phyloP scores from a whole-genome alignment of 2,329 filamentous ascomycete species.

The Paraphaeosphaeria sporulosa region DNA sequence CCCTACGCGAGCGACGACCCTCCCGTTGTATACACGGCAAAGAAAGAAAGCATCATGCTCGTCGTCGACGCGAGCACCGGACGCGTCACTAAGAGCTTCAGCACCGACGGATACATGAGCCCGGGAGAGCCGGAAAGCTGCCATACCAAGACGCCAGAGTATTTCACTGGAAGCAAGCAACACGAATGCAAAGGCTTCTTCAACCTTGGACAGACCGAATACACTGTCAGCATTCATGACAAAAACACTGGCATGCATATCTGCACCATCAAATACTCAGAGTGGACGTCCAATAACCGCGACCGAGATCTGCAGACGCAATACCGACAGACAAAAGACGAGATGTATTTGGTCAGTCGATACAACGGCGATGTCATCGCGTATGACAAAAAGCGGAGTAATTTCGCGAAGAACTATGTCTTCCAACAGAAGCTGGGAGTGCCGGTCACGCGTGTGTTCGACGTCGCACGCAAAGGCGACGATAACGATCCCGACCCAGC shows the following conservation, averaged over 20 bases:
- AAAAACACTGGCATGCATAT: conserved; percentile 76
- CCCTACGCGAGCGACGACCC: conserved; percentile 77
- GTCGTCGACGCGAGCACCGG: conserved; percentile 89
- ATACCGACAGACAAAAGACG: conserved; percentile 81
- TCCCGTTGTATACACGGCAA: conserved; percentile 85
- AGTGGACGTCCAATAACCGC: conserved; percentile 92
- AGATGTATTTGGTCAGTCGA: conserved; percentile 85
- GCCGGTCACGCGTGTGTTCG: conserved; percentile 87
- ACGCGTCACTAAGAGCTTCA: conserved; percentile 82
- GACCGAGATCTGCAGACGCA: conserved; percentile 88
- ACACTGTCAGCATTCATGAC: conserved; percentile 85
- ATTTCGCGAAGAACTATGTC: conserved; percentile 36
- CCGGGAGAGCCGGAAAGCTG: conserved; percentile 75
- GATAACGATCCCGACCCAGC: conserved; percentile 73
- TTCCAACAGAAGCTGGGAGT: conserved; percentile 69
- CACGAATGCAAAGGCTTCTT: conserved; percentile 79
- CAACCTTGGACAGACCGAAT: conserved; percentile 86
- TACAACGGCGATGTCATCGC: conserved; percentile 86
- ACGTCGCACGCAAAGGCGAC: conserved; percentile 78
- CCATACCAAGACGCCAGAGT: conserved; percentile 65
- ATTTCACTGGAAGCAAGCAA: conserved; percentile 55
- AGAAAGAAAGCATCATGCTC: conserved; percentile 89
- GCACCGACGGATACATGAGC: conserved; percentile 72
- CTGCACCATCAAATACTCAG: conserved; percentile 89
- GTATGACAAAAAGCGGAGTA: conserved; percentile 70